Evolutionary conservation across 257 asterid species (phyloP).

Genomic region (Salvia splendens): DNA sequence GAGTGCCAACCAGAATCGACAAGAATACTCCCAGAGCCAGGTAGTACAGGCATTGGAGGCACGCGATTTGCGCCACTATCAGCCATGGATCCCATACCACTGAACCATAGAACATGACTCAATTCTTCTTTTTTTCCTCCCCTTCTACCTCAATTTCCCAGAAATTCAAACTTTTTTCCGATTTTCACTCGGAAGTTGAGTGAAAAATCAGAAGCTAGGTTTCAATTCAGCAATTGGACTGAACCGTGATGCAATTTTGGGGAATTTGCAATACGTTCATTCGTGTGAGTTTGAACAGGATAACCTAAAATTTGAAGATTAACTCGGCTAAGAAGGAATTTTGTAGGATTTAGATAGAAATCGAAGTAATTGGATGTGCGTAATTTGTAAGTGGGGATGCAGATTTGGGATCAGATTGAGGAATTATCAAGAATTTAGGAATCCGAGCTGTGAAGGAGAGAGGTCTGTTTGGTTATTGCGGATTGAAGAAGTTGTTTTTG

Average conservation of each 20-base stretch:
- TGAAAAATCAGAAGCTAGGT: conserved; percentile 29
- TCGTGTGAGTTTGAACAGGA: conserved; percentile 1
- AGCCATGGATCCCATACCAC: conserved; percentile 98
- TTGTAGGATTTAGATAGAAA: neutral
- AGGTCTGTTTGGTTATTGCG: no score
- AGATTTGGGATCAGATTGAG: conserved; percentile 26
- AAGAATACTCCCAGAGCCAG: conserved; percentile 70
- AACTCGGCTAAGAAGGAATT: neutral
- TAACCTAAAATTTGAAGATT: conserved; percentile 25
- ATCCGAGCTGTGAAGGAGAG: no score
- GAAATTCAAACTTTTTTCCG: neutral
- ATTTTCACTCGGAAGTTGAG: conserved; percentile 23
- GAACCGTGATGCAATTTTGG: conserved; percentile 19
- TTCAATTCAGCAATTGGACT: conserved; percentile 1
- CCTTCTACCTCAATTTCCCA: conserved; percentile 15
- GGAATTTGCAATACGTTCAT: conserved; percentile 21
- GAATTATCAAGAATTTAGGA: conserved; percentile 1
- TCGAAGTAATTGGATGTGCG: neutral
- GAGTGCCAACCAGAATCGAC: conserved; percentile 72
- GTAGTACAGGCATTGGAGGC: conserved; percentile 79
- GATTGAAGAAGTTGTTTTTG: no score
- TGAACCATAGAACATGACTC: conserved; percentile 95
- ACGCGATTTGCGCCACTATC: conserved; percentile 88
- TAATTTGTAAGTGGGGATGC: neutral
- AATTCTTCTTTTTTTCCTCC: conserved; percentile 8